These are phyloP conservation scores for Sideroxylon spinosum DNA, from an alignment of 179 eudicot genomes.

Conservation along the genomic window DNA sequence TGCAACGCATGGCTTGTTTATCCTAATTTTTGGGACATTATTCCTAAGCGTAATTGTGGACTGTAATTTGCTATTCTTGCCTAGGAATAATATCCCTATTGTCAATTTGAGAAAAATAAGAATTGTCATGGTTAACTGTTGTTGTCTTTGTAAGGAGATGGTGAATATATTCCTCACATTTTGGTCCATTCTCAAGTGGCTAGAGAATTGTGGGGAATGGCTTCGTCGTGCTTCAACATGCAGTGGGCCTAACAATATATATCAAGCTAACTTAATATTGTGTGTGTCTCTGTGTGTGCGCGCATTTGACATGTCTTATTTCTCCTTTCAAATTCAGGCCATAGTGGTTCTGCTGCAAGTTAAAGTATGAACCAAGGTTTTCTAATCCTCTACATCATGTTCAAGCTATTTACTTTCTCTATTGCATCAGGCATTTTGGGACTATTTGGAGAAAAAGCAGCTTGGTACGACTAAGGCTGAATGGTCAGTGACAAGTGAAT, in stretches of 20 bases:
- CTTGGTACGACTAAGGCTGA: constrained; percentile 82
- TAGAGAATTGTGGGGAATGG: no score
- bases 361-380: not conserved
- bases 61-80: not conserved
- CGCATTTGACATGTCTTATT: not conserved
- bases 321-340: not conserved
- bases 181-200: no score
- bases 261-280: no score
- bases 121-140: no score
- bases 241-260: no score
- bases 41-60: not conserved
- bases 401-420: not conserved
- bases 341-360: not conserved
- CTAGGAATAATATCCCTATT: not conserved
- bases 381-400: not conserved
- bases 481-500: constrained; percentile 89
- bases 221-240: no score
- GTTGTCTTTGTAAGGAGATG: no score
- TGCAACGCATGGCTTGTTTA: not conserved
- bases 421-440: constrained; percentile 78
- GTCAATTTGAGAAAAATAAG: no score
- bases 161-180: no score
- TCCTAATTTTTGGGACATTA: not conserved
- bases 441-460: constrained; percentile 73
- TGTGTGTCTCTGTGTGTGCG: no score